Base-by-base conservation (phyloP, 1,139 yeast genomes). In the Blastobotrys buckinghamii region DNA sequence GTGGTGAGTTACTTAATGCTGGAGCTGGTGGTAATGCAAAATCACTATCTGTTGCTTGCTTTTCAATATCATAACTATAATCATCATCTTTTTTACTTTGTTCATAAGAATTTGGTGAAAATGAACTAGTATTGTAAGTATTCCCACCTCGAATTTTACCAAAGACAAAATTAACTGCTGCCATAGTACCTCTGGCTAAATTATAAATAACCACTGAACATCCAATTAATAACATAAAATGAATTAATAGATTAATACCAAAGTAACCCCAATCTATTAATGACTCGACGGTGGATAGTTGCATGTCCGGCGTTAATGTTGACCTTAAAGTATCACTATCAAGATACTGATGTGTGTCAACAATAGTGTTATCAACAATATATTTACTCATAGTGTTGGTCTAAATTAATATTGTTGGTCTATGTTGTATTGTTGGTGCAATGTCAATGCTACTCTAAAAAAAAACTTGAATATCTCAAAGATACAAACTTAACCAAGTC, bases 281-380 rank as follows among this genome's bases (percentile, higher is more conserved):
- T 13, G n/a, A 26, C 4, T 36, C 35, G 19, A 12, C 27, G 2
- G 40, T 19, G 7, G 44, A 36, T 6, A 24, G 13, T 12, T 12
- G 9, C 15, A 36, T 17, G 16, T 43, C 41, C 2, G 46, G 40
- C 17, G 39, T 29, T 19, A 37, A 40, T 3, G 41, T 43, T 13
- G 49, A 46, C 19, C 16, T 29, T 27, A 24, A 32, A 20, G 41
- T 42, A 5, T 46, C 49, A 32, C 45, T 20, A 16, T 46, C 49
- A 2, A 46, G 45, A 34, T 46, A 46, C 9, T 41, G 27, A 34
- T 46, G 49, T n/a, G 42, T 42, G 34, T 46, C 35, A 17, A 46
- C 41, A 4, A 46, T 27, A 13, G 35, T 16, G 20, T 46, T 13
- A 42, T 46, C 45, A n/a, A 46, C 45, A 5, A 37, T 22, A 20